phyloP scores from a whole-genome alignment of 129 eudicot species.

The Silybum marianum region DNA sequence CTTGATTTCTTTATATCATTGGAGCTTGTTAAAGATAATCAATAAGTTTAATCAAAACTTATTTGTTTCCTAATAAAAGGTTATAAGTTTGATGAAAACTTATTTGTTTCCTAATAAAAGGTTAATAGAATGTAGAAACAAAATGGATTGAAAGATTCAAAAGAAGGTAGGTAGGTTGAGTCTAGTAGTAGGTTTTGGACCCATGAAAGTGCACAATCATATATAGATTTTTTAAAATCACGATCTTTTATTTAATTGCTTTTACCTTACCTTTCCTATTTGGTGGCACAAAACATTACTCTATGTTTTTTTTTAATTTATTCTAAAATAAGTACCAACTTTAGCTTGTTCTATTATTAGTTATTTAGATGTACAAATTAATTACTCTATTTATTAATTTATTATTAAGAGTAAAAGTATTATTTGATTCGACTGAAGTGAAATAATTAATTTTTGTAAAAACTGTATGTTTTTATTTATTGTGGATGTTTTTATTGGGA shows the following conservation, averaged over 20 bases:
- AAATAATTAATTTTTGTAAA: background rate
- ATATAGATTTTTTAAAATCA: background rate
- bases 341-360: too few species aligned
- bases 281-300: background rate
- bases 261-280: conserved; percentile 2
- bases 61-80: background rate
- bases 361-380: too few species aligned
- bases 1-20: background rate
- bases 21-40: background rate
- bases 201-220: conserved; percentile 26
- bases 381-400: too few species aligned
- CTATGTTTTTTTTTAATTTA: too few species aligned
- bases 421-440: background rate
- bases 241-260: background rate
- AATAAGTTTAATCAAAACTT: background rate
- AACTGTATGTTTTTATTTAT: background rate
- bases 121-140: background rate
- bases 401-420: too few species aligned
- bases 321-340: too few species aligned
- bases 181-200: conserved; percentile 28
- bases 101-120: background rate
- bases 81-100: background rate
- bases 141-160: conserved; percentile 26
- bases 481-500: background rate
- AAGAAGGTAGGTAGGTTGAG: conserved; percentile 25